Percentiles rank a stretch among this genome's conserved stretches.
phyloP scores from a whole-genome alignment of 2,329 filamentous ascomycete genomes.

The Colletotrichum magnum region DNA sequence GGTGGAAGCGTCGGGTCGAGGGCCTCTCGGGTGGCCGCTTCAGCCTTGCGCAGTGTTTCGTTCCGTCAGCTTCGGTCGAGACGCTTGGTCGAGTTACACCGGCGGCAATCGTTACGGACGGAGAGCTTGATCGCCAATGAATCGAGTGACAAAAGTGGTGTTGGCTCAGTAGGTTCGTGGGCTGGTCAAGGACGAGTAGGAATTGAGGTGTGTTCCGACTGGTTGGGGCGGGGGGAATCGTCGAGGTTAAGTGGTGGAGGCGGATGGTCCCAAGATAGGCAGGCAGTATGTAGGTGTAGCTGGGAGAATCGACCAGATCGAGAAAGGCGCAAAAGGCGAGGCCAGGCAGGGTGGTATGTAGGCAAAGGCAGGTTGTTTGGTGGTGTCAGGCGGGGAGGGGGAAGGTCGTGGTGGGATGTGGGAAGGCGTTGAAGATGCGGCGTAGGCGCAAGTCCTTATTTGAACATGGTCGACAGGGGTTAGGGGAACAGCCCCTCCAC shows the following conservation, averaged over 20 bases:
- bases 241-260: constrained; percentile 13
- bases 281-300: constrained; percentile 4
- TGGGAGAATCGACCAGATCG: constrained; percentile 12
- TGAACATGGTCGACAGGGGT: constrained; percentile 35
- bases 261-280: constrained; percentile 5
- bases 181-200: constrained; percentile 21
- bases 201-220: constrained; percentile 21
- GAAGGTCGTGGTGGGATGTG: constrained; percentile 28
- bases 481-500: constrained; percentile 33
- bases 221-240: not conserved
- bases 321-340: constrained; percentile 8
- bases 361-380: constrained; percentile 12
- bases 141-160: constrained; percentile 3
- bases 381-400: constrained; percentile 30
- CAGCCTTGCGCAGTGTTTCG: constrained; percentile 27
- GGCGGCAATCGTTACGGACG: constrained; percentile 7
- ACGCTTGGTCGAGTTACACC: constrained; percentile 6
- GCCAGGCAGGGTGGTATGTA: not conserved
- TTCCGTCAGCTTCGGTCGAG: not conserved
- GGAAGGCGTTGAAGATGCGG: constrained; percentile 40
- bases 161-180: constrained; percentile 6
- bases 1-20: constrained; percentile 12
- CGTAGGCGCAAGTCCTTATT: constrained; percentile 38
- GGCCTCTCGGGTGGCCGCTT: constrained; percentile 17
- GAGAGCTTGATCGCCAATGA: not conserved